Percentiles rank a stretch among this genome's conserved stretches.
Evolutionary conservation across 805 yeast species (phyloP).

Genomic region (Schwanniomyces occidentalis): DNA sequence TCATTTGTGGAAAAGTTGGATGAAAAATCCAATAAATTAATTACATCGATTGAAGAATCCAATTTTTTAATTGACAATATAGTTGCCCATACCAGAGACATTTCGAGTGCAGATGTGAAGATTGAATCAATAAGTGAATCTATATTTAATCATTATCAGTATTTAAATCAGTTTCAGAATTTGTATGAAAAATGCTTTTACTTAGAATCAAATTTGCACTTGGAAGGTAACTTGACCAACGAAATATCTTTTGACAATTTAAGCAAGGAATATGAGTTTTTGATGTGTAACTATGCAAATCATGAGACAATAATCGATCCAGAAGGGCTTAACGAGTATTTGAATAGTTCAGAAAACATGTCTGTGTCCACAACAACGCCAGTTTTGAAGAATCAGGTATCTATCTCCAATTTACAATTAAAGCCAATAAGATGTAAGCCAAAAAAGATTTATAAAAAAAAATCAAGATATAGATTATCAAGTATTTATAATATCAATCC

Average conservation of each 20-base stretch:
- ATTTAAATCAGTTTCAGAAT: constrained; percentile 26
- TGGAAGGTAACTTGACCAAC: constrained; percentile 34
- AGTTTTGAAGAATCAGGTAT: constrained; percentile 19
- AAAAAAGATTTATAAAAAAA: constrained; percentile 37
- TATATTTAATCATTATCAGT: constrained; percentile 21
- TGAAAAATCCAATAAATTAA: constrained; percentile 23
- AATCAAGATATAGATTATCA: constrained; percentile 41
- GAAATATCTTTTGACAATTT: constrained; percentile 30
- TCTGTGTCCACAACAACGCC: constrained; percentile 1
- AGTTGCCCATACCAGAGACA: constrained; percentile 16
- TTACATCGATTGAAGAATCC: constrained; percentile 23
- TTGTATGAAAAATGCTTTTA: constrained; percentile 32
- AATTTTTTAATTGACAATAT: constrained; percentile 22
- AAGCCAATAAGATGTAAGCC: constrained; percentile 41
- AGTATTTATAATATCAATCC: constrained; percentile 40
- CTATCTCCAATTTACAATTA: constrained; percentile 37
- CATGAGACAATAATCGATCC: constrained; percentile 8
- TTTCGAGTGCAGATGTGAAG: constrained; percentile 26
- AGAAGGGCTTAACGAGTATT: not conserved
- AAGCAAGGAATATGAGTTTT: constrained; percentile 25
- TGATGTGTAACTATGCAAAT: constrained; percentile 18
- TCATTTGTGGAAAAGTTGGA: constrained; percentile 33
- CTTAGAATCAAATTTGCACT: constrained; percentile 32
- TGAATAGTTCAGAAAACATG: not conserved
- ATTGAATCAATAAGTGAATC: constrained; percentile 28